Evolutionary conservation across 148 eudicot species (phyloP).

Genomic region (Dysphania ambrosioides): DNA sequence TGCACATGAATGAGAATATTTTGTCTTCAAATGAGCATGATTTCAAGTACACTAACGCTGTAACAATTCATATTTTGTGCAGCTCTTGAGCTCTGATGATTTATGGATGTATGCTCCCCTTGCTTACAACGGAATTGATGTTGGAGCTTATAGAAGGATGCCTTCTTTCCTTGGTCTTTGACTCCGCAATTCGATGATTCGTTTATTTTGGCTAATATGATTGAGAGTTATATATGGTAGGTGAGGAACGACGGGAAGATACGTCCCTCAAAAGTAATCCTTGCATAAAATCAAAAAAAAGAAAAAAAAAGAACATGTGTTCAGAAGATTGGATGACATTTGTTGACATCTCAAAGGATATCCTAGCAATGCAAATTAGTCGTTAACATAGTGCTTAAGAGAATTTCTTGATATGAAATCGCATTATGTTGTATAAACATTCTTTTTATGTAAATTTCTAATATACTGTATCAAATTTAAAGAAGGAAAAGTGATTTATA

Average conservation of each 20-base stretch:
- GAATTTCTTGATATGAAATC: background rate
- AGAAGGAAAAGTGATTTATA: background rate
- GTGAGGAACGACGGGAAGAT: conserved; percentile 5
- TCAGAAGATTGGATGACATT: background rate
- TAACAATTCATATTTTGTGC: conserved; percentile 18
- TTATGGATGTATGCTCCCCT: conserved; percentile 90
- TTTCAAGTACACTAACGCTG: background rate
- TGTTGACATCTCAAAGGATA: background rate
- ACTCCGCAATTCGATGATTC: background rate
- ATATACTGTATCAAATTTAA: background rate
- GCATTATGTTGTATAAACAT: background rate
- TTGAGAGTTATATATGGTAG: background rate
- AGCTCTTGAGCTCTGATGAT: conserved; percentile 86
- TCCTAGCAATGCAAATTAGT: background rate
- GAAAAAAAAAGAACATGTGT: background rate
- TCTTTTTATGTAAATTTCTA: background rate
- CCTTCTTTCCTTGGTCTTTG: conserved; percentile 15
- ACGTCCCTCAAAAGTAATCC: too few species aligned
- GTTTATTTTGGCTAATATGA: background rate
- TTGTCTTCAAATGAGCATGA: background rate
- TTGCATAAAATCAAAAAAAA: too few species aligned
- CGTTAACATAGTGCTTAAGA: background rate
- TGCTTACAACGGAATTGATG: conserved; percentile 81
- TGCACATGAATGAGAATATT: background rate
- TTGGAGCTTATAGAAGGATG: conserved; percentile 31